Evolutionary conservation across 192 early-diverging fungal genomes (phyloP).

Genomic region (Coemansia sp.): DNA sequence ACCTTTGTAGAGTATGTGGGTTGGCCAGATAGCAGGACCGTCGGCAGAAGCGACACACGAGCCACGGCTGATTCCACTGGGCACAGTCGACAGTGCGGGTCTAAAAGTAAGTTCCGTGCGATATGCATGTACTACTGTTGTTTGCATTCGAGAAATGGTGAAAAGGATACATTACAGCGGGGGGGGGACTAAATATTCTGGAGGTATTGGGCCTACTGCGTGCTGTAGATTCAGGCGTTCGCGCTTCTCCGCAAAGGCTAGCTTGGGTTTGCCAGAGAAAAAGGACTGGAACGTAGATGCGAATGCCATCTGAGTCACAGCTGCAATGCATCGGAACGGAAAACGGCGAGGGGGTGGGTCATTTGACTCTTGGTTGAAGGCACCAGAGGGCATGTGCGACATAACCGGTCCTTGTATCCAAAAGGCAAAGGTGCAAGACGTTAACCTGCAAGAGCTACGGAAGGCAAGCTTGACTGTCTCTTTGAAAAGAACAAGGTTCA

Average conservation of each 20-base stretch:
- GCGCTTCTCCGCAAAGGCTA: slow-evolving; percentile 28
- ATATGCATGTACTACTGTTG: slow-evolving; percentile 6
- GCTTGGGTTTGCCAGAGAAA: neutral
- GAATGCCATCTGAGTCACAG: too few species aligned
- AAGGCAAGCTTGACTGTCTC: neutral
- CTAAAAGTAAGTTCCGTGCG: slow-evolving; percentile 22
- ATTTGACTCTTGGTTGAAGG: too few species aligned
- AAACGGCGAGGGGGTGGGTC: too few species aligned
- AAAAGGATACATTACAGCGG: neutral
- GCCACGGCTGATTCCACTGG: slow-evolving; percentile 31
- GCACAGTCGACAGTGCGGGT: slow-evolving; percentile 26
- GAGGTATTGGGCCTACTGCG: neutral
- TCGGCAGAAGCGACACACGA: neutral
- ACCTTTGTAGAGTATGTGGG: slow-evolving; percentile 36
- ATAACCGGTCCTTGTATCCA: neutral
- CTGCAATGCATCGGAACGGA: too few species aligned
- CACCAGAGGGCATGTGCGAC: too few species aligned
- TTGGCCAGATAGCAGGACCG: slow-evolving; percentile 20
- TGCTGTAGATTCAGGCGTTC: slow-evolving; percentile 44
- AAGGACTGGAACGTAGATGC: neutral
- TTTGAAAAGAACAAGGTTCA: neutral
- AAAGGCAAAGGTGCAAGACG: neutral
- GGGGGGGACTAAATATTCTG: neutral
- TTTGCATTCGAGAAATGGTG: neutral
- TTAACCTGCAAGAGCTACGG: neutral